phyloP scores from a whole-genome alignment of 352 stramenopile genomes.

The Pythium insidiosum region DNA sequence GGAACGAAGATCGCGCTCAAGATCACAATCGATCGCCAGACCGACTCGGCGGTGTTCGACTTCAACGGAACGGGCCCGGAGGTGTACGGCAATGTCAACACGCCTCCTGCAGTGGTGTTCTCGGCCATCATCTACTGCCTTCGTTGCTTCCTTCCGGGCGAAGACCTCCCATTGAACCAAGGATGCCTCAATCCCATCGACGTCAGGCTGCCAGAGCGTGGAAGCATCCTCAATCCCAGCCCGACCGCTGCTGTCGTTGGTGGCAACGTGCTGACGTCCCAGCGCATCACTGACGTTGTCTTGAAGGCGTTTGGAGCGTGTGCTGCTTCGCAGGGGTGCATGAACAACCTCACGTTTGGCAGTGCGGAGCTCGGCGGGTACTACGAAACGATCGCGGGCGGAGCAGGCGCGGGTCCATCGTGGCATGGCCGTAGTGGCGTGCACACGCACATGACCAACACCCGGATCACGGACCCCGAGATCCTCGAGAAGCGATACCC shows the following conservation, averaged over 20 bases:
- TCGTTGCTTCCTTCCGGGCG: slow-evolving; percentile 89
- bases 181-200: slow-evolving; percentile 95
- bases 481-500: slow-evolving; percentile 97
- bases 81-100: slow-evolving; percentile 98
- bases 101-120: slow-evolving; percentile 96
- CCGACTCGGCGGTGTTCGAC: slow-evolving; percentile 93
- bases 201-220: slow-evolving; percentile 90
- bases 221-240: slow-evolving; percentile 95
- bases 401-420: slow-evolving; percentile 92
- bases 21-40: slow-evolving; percentile 92
- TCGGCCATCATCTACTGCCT: slow-evolving; percentile 99
- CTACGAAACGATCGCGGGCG: slow-evolving; percentile 99
- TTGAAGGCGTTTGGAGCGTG: slow-evolving; percentile 94
- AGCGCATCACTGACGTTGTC: slow-evolving; percentile 98
- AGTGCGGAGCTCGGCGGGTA: slow-evolving; percentile 93
- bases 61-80: slow-evolving; percentile 96
- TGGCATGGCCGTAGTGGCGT: slow-evolving; percentile 96
- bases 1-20: slow-evolving; percentile 94
- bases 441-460: slow-evolving; percentile 99
- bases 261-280: slow-evolving; percentile 97
- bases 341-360: slow-evolving; percentile 99
- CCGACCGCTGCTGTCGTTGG: slow-evolving; percentile 94
- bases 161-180: slow-evolving; percentile 97
- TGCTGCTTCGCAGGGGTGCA: slow-evolving; percentile 97
- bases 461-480: slow-evolving; percentile 98